Conservation (phyloP, 2,329 filamentous ascomycete genomes). For the Verticillium zaregamsianum region DNA sequence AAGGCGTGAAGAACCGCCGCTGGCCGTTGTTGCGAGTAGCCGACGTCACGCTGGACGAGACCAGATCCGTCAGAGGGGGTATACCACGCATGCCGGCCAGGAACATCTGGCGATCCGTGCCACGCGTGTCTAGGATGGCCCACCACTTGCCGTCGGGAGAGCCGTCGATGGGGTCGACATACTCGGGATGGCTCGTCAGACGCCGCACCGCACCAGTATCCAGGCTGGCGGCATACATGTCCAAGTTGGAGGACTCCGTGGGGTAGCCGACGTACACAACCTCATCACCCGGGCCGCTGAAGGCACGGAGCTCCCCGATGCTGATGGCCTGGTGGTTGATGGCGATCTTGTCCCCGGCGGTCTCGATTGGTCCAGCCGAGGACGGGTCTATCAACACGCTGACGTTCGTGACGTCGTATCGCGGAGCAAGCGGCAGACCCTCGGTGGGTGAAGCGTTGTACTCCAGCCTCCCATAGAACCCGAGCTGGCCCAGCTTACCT, state of each 20-base stretch:
- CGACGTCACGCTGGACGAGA: slow-evolving; percentile 21
- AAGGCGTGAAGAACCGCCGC: slow-evolving; percentile 37
- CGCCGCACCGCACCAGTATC: slow-evolving; percentile 30
- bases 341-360: slow-evolving; percentile 19
- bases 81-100: slow-evolving; percentile 27
- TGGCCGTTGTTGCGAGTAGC: slow-evolving; percentile 36
- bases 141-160: slow-evolving; percentile 33
- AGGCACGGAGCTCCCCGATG: slow-evolving; percentile 37
- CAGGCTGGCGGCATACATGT: slow-evolving; percentile 32
- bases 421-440: slow-evolving; percentile 19
- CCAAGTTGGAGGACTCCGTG: slow-evolving; percentile 34
- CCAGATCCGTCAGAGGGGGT: slow-evolving; percentile 30
- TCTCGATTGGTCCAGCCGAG: slow-evolving; percentile 16
- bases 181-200: slow-evolving; percentile 33
- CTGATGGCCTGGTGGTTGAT: slow-evolving; percentile 23
- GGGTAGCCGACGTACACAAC: slow-evolving; percentile 30
- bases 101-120: slow-evolving; percentile 31
- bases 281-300: slow-evolving; percentile 30
- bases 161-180: slow-evolving; percentile 32
- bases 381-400: slow-evolving; percentile 20
- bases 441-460: slow-evolving; percentile 29
- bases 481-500: slow-evolving; percentile 11
- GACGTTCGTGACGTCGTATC: slow-evolving; percentile 32
- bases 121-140: slow-evolving; percentile 34
- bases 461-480: slow-evolving; percentile 26